A percentile compares a stretch with the other conserved stretches of the same genome.
These are phyloP conservation scores for Claviceps africana DNA, from an alignment of 2,329 filamentous ascomycete genomes.

Conservation along the genomic window DNA sequence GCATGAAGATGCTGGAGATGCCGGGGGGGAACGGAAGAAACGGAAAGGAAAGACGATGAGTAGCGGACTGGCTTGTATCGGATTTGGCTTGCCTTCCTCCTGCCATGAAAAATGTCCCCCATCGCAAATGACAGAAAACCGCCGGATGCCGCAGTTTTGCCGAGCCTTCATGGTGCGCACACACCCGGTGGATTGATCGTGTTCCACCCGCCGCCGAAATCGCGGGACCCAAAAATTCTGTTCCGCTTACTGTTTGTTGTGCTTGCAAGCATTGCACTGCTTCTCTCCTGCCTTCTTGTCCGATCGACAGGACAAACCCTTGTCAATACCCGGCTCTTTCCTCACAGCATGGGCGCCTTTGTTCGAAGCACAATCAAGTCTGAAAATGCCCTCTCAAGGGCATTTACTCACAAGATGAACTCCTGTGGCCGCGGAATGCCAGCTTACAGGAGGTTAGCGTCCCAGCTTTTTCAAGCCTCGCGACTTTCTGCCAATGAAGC, in stretches of 20 bases:
- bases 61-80: neutral
- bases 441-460: conserved; percentile 33
- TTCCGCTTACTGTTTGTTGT: conserved; percentile 17
- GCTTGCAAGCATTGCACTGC: neutral
- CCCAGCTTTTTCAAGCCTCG: conserved; percentile 18
- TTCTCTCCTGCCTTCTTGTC: conserved; percentile 12
- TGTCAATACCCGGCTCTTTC: conserved; percentile 14
- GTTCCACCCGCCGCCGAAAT: conserved; percentile 21
- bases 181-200: conserved; percentile 1
- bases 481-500: conserved; percentile 14
- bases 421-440: conserved; percentile 29
- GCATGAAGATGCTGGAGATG: neutral
- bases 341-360: conserved; percentile 31
- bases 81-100: neutral
- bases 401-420: conserved; percentile 21
- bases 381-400: conserved; percentile 27
- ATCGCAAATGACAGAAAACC: conserved; percentile 1
- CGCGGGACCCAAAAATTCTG: conserved; percentile 26
- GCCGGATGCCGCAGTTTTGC: conserved; percentile 21
- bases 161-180: conserved; percentile 15
- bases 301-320: conserved; percentile 14
- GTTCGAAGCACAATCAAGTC: conserved; percentile 28
- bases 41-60: neutral
- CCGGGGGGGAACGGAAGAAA: no score
- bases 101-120: neutral